These are phyloP conservation scores for Thymus quinquecostatus DNA, from an alignment of 257 asterid species.

Conservation along the genomic window DNA sequence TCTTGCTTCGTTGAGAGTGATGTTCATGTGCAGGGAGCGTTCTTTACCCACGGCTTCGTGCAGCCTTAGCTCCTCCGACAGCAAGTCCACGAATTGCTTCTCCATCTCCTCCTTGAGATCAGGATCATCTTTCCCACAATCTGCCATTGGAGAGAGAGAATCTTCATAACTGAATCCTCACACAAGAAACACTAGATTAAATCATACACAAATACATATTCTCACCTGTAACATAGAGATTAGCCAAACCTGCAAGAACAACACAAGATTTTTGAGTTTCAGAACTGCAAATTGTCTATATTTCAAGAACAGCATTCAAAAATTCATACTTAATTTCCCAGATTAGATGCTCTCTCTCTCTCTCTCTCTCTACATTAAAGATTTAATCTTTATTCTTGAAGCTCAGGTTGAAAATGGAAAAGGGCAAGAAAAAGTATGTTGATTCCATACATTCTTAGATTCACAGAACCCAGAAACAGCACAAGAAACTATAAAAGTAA, in stretches of 20 bases:
- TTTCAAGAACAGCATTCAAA: background rate
- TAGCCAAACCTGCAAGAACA: conserved; percentile 72
- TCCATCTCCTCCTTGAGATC: conserved; percentile 95
- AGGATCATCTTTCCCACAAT: conserved; percentile 92
- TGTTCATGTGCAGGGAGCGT: conserved; percentile 69
- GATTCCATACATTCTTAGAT: too few relatives aligned
- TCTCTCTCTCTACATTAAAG: background rate
- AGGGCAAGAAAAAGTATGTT: background rate
- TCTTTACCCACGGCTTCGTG: conserved; percentile 68
- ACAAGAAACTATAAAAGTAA: conserved; percentile 3
- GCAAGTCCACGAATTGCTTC: conserved; percentile 75
- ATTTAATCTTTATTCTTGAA: background rate
- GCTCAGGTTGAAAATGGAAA: background rate
- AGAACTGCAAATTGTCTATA: background rate
- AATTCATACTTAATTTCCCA: background rate
- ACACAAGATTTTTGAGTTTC: conserved; percentile 19
- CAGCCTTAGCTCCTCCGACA: conserved; percentile 79
- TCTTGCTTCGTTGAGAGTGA: conserved; percentile 72
- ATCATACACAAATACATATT: background rate
- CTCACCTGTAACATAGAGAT: conserved; percentile 73
- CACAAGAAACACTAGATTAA: background rate
- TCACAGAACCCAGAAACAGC: background rate
- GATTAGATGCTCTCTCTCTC: too few relatives aligned
- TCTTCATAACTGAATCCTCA: too few relatives aligned
- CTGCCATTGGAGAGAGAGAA: conserved; percentile 37